Evolutionary conservation across 148 eudicot genomes (phyloP).

Genomic region (Euryodendron excelsum): DNA sequence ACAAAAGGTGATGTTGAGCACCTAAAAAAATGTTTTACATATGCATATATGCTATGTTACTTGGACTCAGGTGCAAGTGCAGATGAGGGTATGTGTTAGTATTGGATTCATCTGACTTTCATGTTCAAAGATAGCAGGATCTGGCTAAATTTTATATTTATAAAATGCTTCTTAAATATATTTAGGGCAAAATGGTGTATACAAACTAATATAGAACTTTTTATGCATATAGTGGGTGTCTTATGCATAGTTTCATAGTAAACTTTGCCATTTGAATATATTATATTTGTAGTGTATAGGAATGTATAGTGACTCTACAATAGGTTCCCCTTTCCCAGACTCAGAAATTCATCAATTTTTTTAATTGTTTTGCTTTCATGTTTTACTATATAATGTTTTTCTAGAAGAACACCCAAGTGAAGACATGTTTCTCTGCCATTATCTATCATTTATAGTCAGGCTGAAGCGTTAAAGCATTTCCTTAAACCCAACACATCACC

Average conservation of each 20-base stretch:
- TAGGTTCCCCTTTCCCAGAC: background rate
- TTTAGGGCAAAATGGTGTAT: no score
- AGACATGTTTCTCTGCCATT: background rate
- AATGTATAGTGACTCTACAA: background rate
- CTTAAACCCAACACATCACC: background rate
- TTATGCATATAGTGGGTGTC: no score
- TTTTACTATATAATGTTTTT: background rate
- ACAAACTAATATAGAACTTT: no score
- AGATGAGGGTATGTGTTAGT: no score
- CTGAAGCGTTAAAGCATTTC: constrained; percentile 13
- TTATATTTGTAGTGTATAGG: no score
- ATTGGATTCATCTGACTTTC: no score
- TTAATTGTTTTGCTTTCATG: background rate
- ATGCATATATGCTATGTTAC: background rate
- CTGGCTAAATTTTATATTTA: no score
- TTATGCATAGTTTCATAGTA: no score
- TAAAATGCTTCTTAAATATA: no score
- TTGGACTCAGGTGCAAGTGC: no score
- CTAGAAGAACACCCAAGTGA: background rate
- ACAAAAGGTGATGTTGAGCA: background rate
- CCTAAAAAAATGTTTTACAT: background rate
- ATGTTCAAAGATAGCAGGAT: no score
- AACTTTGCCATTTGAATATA: no score
- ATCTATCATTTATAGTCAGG: background rate
- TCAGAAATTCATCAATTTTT: background rate